Evolutionary conservation across 768 basidiomycete genomes (phyloP).

Genomic region (Boletus subcaerulescens): DNA sequence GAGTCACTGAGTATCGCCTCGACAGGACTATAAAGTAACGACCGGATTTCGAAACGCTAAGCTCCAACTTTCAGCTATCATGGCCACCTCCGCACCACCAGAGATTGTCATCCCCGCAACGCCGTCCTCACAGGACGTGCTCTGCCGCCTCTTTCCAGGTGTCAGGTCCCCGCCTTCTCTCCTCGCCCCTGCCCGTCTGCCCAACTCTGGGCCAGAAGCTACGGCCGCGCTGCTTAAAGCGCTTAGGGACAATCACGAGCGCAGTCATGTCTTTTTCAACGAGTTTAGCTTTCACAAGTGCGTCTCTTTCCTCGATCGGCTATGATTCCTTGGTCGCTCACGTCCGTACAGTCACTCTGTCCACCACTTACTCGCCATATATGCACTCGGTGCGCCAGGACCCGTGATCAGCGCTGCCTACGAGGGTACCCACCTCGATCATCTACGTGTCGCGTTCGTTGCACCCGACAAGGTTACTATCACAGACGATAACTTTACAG

Average conservation of each 20-base stretch:
- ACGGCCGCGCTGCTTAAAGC: slow-evolving; percentile 37
- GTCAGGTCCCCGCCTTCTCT: slow-evolving; percentile 30
- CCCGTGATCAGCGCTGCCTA: slow-evolving; percentile 43
- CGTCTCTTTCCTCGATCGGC: background rate
- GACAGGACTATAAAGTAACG: background rate
- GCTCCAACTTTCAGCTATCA: background rate
- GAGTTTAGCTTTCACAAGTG: slow-evolving; percentile 34
- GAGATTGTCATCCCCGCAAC: slow-evolving; percentile 15
- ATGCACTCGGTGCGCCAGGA: slow-evolving; percentile 53
- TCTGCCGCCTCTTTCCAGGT: slow-evolving; percentile 32
- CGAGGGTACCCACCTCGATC: slow-evolving; percentile 36
- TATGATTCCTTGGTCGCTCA: background rate
- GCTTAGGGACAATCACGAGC: slow-evolving; percentile 51
- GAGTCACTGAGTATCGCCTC: background rate
- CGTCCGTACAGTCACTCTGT: slow-evolving; percentile 46
- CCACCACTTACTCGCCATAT: slow-evolving; percentile 58
- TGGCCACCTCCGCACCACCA: slow-evolving; percentile 30
- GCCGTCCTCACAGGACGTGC: slow-evolving; percentile 19
- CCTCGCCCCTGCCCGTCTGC: slow-evolving; percentile 36
- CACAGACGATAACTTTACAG: slow-evolving; percentile 22
- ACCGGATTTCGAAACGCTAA: background rate
- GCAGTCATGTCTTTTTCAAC: slow-evolving; percentile 55
- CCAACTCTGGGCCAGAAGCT: slow-evolving; percentile 39
- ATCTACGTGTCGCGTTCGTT: slow-evolving; percentile 35
- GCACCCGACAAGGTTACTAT: slow-evolving; percentile 23